Evolutionary conservation across 371 early-diverging fungal genomes (phyloP).

Genomic region (Lichtheimia ornata): DNA sequence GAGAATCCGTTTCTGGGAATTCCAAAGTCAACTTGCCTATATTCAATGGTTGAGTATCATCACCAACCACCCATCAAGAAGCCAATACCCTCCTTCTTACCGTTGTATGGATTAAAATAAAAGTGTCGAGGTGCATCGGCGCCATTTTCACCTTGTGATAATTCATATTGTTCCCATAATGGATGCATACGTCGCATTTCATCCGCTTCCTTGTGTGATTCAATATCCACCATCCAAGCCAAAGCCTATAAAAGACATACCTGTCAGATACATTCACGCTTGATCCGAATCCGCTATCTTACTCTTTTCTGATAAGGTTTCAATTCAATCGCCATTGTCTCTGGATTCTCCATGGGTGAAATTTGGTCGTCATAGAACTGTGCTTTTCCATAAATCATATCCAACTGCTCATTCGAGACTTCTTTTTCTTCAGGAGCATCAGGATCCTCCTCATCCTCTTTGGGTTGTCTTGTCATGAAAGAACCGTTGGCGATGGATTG

Average conservation of each 20-base stretch:
- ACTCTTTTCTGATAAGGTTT: slow-evolving; percentile 68
- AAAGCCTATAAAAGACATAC: slow-evolving; percentile 34
- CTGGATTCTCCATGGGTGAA: slow-evolving; percentile 49
- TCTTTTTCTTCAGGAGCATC: slow-evolving; percentile 47
- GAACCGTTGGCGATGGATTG: slow-evolving; percentile 21
- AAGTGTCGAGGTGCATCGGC: slow-evolving; percentile 28
- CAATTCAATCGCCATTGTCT: slow-evolving; percentile 50
- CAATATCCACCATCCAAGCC: slow-evolving; percentile 67
- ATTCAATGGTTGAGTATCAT: background rate
- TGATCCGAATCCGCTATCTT: background rate
- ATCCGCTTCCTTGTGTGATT: slow-evolving; percentile 28
- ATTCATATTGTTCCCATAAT: slow-evolving; percentile 63
- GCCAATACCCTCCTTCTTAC: slow-evolving; percentile 13
- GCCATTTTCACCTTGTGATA: slow-evolving; percentile 26
- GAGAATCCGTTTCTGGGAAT: slow-evolving; percentile 53
- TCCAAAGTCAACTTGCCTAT: slow-evolving; percentile 54
- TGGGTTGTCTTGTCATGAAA: background rate
- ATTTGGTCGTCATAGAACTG: slow-evolving; percentile 57
- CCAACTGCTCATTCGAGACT: slow-evolving; percentile 58
- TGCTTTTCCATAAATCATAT: slow-evolving; percentile 65
- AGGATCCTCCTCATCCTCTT: slow-evolving; percentile 8
- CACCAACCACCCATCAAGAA: background rate
- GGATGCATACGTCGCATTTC: slow-evolving; percentile 59
- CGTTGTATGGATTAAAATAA: slow-evolving; percentile 67
- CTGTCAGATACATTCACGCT: background rate